Conservation (phyloP, 108 stramenopile genomes). For the Nitzschia sp. region DNA sequence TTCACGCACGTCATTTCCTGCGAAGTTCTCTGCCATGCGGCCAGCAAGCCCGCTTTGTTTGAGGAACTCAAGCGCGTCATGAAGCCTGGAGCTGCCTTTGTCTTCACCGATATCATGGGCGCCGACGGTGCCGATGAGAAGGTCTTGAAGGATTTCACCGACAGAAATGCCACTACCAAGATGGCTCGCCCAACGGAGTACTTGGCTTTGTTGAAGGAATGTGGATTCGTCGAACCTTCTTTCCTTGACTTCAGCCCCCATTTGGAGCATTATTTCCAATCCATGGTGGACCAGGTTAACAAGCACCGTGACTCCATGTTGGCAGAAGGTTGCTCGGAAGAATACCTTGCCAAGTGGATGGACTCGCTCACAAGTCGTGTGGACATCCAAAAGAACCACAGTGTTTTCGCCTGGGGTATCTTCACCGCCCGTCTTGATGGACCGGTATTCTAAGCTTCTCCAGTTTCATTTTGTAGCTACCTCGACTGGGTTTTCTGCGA, state of each 20-base stretch:
- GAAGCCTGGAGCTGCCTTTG: constrained; percentile 56
- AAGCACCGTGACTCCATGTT: constrained; percentile 35
- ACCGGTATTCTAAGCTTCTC: neutral
- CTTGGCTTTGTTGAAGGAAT: constrained; percentile 29
- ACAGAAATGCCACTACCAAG: constrained; percentile 50
- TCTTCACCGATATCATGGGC: constrained; percentile 59
- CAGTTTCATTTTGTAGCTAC: neutral
- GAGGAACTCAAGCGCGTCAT: constrained; percentile 44
- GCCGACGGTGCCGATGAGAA: constrained; percentile 51
- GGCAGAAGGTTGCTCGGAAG: constrained; percentile 39
- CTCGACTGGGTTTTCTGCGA: no score
- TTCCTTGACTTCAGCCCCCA: constrained; percentile 48
- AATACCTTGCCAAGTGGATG: constrained; percentile 40
- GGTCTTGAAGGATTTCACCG: constrained; percentile 50
- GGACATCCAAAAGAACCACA: constrained; percentile 47
- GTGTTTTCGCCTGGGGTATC: constrained; percentile 53
- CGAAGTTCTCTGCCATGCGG: constrained; percentile 50
- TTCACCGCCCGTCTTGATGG: constrained; percentile 39
- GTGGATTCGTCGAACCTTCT: constrained; percentile 35
- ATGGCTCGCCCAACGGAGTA: constrained; percentile 51
- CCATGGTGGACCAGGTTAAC: constrained; percentile 50
- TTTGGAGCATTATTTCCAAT: constrained; percentile 47
- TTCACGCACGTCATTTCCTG: constrained; percentile 43
- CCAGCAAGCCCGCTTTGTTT: constrained; percentile 34
- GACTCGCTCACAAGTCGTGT: constrained; percentile 43